Evolutionary conservation across 1,284 basidiomycete species (phyloP), one percentile per base, ranked within the genome.

Genomic region (Erythrobasidium hasegawianum): DNA sequence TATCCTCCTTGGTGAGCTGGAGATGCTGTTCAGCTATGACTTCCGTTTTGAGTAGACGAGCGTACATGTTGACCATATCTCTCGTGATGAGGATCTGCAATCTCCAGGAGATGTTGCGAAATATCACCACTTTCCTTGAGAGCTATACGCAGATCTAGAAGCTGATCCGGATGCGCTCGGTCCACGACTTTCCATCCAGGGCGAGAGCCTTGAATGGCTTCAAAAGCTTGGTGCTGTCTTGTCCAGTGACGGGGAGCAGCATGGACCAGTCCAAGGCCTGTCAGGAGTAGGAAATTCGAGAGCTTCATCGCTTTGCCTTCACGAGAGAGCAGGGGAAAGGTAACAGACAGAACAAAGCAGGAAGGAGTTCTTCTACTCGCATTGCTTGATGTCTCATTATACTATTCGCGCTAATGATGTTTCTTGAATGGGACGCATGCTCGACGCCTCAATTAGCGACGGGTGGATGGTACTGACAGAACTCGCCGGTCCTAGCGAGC

Each of bases 1-100:
- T 29, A 10, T 58, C 57, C 26, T 58, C 57, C 45, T 58, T 58
- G 8, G 57, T 58, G 39, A 58, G 57, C 57, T 58, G 41, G 8
- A 9, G 4, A 45, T 26, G n/a, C n/a, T n/a, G n/a, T n/a, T n/a
- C n/a, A 2, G 38, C 24, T 10, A 41, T 57, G 13, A 43, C 38
- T n/a, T 38, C 27, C 16, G 5, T 18, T 10, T 18, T 20, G 8
- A 9, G 11, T 10, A 18, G 27, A n/a, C 7, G 33, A 11, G 24
- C 20, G 5, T 5, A 58, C 57, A 47, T 58, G 57, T 18, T 58
- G 41, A 8, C 57, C 57, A 18, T 58, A 58, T 47, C 41, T 18
- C 9, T 58, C 18, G 27, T 58, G 57, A 24, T 41, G 13, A 29
- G 57, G 57, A 22, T 58, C 57, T 14, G 33, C 40, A 24, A 58